These are phyloP conservation scores for Triadica sebifera DNA, from an alignment of 345 rosid species.

Conservation along the genomic window DNA sequence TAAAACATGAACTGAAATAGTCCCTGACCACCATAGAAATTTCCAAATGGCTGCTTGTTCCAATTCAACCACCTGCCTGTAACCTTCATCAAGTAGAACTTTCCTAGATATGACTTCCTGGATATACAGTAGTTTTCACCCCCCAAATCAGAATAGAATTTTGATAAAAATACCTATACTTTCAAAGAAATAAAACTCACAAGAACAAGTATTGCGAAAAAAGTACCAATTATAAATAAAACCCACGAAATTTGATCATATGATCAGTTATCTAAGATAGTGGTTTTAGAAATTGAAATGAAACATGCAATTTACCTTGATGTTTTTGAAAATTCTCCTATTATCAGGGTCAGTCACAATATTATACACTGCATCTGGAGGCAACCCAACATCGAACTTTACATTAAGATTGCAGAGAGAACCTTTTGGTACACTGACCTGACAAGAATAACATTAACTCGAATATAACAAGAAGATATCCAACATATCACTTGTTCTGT, in stretches of 20 bases:
- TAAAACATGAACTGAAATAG: conserved; percentile 76
- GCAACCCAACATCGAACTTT: conserved; percentile 62
- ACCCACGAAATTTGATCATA: background rate
- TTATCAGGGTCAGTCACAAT: conserved; percentile 88
- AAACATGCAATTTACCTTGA: conserved; percentile 49
- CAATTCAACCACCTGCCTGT: conserved; percentile 78
- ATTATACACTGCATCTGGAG: conserved; percentile 80
- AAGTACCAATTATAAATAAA: background rate
- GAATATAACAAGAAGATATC: background rate
- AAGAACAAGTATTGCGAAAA: background rate
- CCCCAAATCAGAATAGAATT: background rate
- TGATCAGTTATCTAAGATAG: background rate
- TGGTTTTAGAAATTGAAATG: background rate
- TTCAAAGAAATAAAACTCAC: no score
- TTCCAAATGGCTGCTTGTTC: conserved; percentile 92
- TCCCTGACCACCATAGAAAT: conserved; percentile 97
- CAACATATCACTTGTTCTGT: background rate
- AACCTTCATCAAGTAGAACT: conserved; percentile 74
- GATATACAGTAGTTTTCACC: conserved; percentile 1
- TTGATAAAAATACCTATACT: no score
- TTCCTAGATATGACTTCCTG: conserved; percentile 80
- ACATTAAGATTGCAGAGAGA: conserved; percentile 81
- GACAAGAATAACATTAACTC: conserved; percentile 37
- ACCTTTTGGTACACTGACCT: conserved; percentile 89
- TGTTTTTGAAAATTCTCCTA: conserved; percentile 85